phyloP scores from a whole-genome alignment of 768 basidiomycete genomes.

The Amanita subjunquillea region DNA sequence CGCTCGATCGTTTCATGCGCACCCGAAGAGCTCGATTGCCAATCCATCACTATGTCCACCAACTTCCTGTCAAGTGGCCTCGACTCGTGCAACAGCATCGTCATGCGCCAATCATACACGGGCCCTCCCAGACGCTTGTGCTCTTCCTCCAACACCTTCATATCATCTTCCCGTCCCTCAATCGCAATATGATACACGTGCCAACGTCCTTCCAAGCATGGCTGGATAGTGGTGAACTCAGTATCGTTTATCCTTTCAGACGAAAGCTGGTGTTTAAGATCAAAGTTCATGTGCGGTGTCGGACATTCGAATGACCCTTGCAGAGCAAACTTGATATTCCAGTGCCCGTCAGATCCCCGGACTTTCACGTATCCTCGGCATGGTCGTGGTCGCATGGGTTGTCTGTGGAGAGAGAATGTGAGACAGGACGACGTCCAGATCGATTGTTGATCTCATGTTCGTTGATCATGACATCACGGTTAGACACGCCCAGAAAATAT shows the following conservation, averaged over 20 bases:
- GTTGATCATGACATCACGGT: too few relatives aligned
- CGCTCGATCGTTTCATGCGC: not conserved
- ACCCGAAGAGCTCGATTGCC: constrained; percentile 4
- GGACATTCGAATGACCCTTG: constrained; percentile 5
- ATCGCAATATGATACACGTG: constrained; percentile 3
- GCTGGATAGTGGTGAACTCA: not conserved
- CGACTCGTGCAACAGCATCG: constrained; percentile 4
- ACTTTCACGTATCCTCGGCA: constrained; percentile 1
- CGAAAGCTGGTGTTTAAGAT: not conserved
- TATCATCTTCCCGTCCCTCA: constrained; percentile 1
- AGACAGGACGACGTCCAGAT: not conserved
- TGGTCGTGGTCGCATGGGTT: not conserved
- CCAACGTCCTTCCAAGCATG: constrained; percentile 1
- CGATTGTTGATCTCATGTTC: too few relatives aligned
- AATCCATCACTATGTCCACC: not conserved
- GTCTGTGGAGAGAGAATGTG: not conserved
- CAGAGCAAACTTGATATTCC: constrained; percentile 2
- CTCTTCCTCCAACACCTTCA: not conserved
- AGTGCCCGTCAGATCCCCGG: not conserved
- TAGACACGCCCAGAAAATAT: too few relatives aligned
- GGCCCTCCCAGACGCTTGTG: not conserved
- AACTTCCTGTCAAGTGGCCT: not conserved
- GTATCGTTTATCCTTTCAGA: not conserved
- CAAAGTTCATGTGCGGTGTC: constrained; percentile 2
- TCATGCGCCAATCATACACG: constrained; percentile 1